Evolutionary conservation across 2,329 filamentous ascomycete genomes (phyloP), one percentile per base, ranked within the genome.

Genomic region (Aspergillus sp.): DNA sequence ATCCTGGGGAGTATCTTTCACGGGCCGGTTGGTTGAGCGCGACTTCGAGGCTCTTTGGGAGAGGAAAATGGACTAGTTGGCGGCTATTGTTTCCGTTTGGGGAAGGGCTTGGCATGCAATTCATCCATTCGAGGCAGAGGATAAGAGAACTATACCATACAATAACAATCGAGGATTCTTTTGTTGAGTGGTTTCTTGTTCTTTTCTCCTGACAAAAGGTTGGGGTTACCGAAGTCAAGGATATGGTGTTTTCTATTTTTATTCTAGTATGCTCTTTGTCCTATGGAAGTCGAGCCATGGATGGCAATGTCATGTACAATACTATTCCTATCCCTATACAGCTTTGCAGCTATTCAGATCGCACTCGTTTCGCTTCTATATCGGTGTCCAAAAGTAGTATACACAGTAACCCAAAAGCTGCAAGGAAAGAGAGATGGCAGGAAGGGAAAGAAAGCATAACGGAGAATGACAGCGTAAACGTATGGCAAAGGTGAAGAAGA

Each of bases 331-430:
- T 26, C 8, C 36, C 26, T 39, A 26, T 39, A 26, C 26, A 19
- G 5, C 19, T 8, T 8, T 39, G 8, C 36, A 39, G 9, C 36
- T 10, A 7, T 26, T 26, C 10, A 41, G 12, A 34, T 26, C 38
- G 30, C 41, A 12, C 29, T 29, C 29, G 26, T n/a, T 45, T 41
- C 19, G 36, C 38, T 40, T 41, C 29, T 41, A 45, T 41, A 41
- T 45, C 27, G 30, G 36, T 12, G 27, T 41, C 44, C 36, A 41
- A 45, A 10, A 41, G 19, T 45, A 38, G 27, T 44, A 38, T 44
- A 44, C 34, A 44, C n/a, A 39, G 19, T 27, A 28, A 26, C 12
- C 27, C 12, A 6, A 8, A 5, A 27, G 19, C 19, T 39, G 36
- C 36, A 26, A 19, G 19, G 7, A 19, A 12, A n/a, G 26, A 19